phyloP scores from a whole-genome alignment of 208 protist species.

The Tritrichomonas foetus region DNA sequence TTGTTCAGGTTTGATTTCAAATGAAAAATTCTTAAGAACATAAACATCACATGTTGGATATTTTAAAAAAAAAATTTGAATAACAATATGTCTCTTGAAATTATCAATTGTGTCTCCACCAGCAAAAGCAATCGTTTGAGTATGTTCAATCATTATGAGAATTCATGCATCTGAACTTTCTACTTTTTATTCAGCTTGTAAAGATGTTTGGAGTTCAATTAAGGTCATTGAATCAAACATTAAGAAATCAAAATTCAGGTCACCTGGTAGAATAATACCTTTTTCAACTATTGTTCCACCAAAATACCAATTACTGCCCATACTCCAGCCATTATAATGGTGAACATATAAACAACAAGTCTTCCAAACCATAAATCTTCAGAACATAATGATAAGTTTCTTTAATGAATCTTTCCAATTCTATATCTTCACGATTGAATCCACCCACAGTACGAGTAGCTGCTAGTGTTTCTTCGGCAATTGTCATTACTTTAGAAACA shows the following conservation, averaged over 20 bases:
- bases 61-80: too few relatives aligned
- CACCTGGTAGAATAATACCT: neutral
- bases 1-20: slow-evolving; percentile 44
- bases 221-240: neutral
- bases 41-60: neutral
- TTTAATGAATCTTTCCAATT: neutral
- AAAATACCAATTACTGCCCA: neutral
- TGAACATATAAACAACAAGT: neutral
- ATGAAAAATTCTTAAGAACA: slow-evolving; percentile 41
- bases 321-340: neutral
- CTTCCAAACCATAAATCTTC: neutral
- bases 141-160: neutral
- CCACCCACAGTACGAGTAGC: neutral
- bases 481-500: neutral
- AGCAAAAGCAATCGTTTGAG: neutral
- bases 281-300: neutral
- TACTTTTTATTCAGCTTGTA: neutral
- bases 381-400: neutral
- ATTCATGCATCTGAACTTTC: neutral
- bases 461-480: neutral
- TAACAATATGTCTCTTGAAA: neutral
- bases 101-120: neutral
- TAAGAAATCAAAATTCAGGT: neutral
- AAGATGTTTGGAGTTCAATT: neutral
- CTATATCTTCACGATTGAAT: neutral